Base-by-base conservation (phyloP, 306 rosid species). In the Castanea mollissima region DNA sequence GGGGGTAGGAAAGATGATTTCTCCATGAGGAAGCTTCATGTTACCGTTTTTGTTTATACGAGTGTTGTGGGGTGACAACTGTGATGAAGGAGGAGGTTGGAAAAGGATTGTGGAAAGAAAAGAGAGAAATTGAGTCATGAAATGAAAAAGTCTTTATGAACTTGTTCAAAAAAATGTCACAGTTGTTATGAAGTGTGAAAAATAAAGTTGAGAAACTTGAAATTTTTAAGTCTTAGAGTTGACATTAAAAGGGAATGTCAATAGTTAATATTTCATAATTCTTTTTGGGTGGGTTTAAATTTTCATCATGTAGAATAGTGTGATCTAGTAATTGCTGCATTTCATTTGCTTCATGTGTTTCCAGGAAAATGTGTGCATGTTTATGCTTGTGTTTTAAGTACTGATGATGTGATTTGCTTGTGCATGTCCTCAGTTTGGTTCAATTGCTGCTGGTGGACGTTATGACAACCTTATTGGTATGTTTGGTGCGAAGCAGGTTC, bases 401-500 rank as follows among this genome's bases (percentile, higher is more conserved):
- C 1, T 10, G 54, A 49, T 12, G 16, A 49, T 49, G 13, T 49
- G 35, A n/a, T 3, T 6, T 18, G 12, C 6, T 73, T 29, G 46
- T 38, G 55, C 35, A 41, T 79, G 65, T 85, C 57, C 71, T 62
- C 87, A 93, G 98, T 90, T 95, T 86, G 98, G 99, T 85, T 89
- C 99, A 15, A 91, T 95, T 81, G 99, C 91, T 81, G 96, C 93
- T 29, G 99, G 98, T 38, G 99, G 99, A 46, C 93, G 98, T 34
- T 95, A 89, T 70, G 99, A 92, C 92, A 89, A 90, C 82, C 95
- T 95, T 34, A 89, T 95, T 83, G 94, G 98, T 49, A 95, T 90
- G 96, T 95, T 95, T 74, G 96, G 99, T 64, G 83, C 95, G 64
- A 95, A 85, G 89, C 92, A 87, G 83, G 92, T 91, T 78, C 97